Base-by-base conservation (phyloP, 1,284 basidiomycete species). In the Pseudozyma sp. region DNA sequence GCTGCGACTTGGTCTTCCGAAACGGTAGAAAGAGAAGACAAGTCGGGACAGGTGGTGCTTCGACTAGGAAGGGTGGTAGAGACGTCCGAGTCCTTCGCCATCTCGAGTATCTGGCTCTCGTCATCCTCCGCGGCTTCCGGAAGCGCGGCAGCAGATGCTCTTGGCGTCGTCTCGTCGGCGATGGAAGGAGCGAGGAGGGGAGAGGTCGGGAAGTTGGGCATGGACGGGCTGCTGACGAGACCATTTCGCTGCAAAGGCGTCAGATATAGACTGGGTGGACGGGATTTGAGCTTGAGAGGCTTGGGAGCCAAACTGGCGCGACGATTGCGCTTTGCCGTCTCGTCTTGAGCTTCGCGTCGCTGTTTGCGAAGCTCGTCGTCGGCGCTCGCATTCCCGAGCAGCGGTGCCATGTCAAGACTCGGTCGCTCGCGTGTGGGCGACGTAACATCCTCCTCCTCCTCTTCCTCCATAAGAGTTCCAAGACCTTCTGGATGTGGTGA, bases 221-320 rank as follows among this genome's bases (percentile, higher is more conserved):
- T 63, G 14, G 68, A 69, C 5, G 59, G 68, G 53, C 75, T 77
- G 54, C 42, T 58, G 55, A 50, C 34, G 5, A 74, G 52, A 8
- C 52, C 60, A 17, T 42, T 59, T 19, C 67, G 54, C 34, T 63
- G 48, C 40, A 56, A 59, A 6, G 78, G 64, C 29, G 70, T 59
- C 42, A 81, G 37, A 58, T 68, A 81, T 13, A 81, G 57, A 40
- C 80, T 81, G 14, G 78, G 75, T 8, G 80, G 80, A 39, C 80
- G 59, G 33, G 75, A 75, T 42, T 80, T 81, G 59, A 81, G 75
- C 63, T 80, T 81, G 58, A 81, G 69, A 24, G 80, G 80, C 42
- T 65, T 63, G 17, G 80, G 80, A n/a, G 74, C 76, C 34, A 81
- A 52, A 35, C 65, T 70, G 16, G 65, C 65, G 13, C 80, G 63